These are phyloP conservation scores for Picochlorum sp. DNA, from an alignment of 139 green algal genomes.

Conservation along the genomic window DNA sequence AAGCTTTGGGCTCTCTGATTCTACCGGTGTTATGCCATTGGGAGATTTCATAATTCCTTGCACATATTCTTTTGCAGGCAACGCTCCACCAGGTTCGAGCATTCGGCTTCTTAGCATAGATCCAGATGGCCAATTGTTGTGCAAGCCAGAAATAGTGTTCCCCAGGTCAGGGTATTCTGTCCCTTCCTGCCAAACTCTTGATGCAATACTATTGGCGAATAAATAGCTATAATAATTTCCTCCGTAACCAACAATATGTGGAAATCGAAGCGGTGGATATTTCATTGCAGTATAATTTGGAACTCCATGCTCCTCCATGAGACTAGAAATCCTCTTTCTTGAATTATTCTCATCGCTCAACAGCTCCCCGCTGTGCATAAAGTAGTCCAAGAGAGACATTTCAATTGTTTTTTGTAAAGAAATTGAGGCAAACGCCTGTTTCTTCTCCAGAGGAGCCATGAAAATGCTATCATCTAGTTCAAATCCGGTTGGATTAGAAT, in stretches of 20 bases:
- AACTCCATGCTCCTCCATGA: constrained; percentile 1
- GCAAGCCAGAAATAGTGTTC: no score
- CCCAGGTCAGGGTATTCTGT: no score
- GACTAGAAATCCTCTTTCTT: background rate
- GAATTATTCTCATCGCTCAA: background rate
- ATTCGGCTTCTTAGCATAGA: constrained; percentile 12
- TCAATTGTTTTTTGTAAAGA: constrained; percentile 54
- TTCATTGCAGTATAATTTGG: background rate
- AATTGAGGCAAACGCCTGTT: constrained; percentile 35
- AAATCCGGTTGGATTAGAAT: background rate
- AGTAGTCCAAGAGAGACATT: constrained; percentile 22
- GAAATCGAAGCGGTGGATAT: constrained; percentile 38
- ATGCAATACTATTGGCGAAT: constrained; percentile 56
- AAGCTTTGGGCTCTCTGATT: no score
- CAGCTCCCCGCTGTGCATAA: constrained; percentile 23
- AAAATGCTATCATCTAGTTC: no score
- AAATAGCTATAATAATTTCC: constrained; percentile 75
- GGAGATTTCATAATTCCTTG: background rate
- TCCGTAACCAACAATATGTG: constrained; percentile 70
- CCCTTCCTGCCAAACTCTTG: constrained; percentile 40
- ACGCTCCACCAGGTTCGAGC: constrained; percentile 6
- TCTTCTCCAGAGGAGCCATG: background rate
- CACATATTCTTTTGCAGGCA: background rate
- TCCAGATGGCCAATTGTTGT: background rate
- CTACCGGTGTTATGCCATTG: background rate